Evolutionary conservation across 1,284 basidiomycete species (phyloP).

Genomic region (Moesziomyces sp.): DNA sequence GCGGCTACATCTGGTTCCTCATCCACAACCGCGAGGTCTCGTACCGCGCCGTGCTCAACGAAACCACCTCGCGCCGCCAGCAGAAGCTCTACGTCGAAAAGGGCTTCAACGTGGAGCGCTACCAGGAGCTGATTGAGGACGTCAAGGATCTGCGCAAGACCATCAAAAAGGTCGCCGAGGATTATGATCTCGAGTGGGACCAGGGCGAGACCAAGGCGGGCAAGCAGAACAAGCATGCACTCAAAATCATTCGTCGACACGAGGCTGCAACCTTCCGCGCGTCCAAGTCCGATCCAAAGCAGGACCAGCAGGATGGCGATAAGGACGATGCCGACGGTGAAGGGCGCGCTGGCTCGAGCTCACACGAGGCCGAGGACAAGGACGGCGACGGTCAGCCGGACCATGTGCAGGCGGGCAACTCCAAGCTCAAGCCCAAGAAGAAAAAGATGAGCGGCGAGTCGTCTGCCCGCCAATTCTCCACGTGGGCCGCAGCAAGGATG

Average conservation of each 20-base stretch:
- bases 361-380: constrained; percentile 46
- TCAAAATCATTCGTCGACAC: constrained; percentile 56
- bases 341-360: background rate
- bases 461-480: constrained; percentile 23
- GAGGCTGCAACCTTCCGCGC: constrained; percentile 34
- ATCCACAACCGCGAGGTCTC: constrained; percentile 59
- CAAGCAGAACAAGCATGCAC: constrained; percentile 54
- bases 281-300: constrained; percentile 5
- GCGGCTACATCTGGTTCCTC: constrained; percentile 61
- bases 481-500: background rate
- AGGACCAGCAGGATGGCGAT: constrained; percentile 17
- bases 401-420: constrained; percentile 30
- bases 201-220: constrained; percentile 55
- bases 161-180: constrained; percentile 59
- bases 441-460: constrained; percentile 27
- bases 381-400: constrained; percentile 52
- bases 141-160: constrained; percentile 54
- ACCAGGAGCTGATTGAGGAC: constrained; percentile 58
- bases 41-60: constrained; percentile 59
- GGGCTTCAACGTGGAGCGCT: constrained; percentile 57
- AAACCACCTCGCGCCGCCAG: constrained; percentile 58
- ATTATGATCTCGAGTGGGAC: constrained; percentile 63
- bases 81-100: constrained; percentile 56
- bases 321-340: constrained; percentile 24
- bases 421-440: constrained; percentile 35